Evolutionary conservation across 2,329 filamentous ascomycete species (phyloP).

Genomic region (Ophiostoma quercus): DNA sequence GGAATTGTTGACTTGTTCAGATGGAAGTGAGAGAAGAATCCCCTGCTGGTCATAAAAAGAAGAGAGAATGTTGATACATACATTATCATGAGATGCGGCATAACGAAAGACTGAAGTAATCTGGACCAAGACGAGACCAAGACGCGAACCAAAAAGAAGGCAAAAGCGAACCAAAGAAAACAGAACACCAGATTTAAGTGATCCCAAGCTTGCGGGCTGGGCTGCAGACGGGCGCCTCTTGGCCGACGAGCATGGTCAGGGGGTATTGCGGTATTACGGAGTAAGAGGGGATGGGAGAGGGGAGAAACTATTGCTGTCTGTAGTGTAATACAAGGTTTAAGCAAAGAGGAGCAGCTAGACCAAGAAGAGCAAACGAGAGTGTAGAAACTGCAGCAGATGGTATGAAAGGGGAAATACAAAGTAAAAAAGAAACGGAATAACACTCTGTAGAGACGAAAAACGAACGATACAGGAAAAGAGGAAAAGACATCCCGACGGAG

Average conservation of each 20-base stretch:
- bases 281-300: not conserved
- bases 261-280: not conserved
- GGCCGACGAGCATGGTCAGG: constrained; percentile 1
- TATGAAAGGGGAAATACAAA: not conserved
- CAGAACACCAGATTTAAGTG: not conserved
- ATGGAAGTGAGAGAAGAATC: no score
- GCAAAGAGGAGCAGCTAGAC: not conserved
- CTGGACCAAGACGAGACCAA: not conserved
- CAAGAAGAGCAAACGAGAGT: not conserved
- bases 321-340: no score
- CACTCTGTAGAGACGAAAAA: not conserved
- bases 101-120: no score
- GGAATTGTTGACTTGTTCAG: not conserved
- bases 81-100: not conserved
- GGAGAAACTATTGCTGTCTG: not conserved
- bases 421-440: not conserved
- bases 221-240: constrained; percentile 6
- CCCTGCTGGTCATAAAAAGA: no score
- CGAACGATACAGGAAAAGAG: not conserved
- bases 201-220: constrained; percentile 5
- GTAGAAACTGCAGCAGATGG: not conserved
- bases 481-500: not conserved
- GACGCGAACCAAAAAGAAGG: not conserved
- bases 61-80: not conserved
- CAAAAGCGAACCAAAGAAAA: not conserved